Conservation (phyloP, 139 green algal species). For the Chlamydomonas sphaeroides region DNA sequence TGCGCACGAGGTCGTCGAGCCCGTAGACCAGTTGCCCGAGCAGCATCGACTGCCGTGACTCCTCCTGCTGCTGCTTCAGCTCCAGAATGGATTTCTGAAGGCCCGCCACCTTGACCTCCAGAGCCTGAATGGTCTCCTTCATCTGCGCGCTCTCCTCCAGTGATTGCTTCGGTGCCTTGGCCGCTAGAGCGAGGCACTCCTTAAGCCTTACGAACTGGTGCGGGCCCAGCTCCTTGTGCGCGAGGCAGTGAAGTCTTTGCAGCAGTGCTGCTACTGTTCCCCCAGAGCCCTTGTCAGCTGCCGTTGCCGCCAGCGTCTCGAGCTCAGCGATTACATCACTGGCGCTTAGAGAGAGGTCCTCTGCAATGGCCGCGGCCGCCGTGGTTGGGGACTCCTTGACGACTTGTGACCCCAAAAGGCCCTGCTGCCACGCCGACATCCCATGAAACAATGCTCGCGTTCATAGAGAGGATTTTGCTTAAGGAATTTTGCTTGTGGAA, state of each 20-base stretch:
- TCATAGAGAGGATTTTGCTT: no score
- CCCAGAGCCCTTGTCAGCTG: conserved; percentile 1
- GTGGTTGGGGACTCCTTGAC: no score
- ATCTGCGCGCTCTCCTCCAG: conserved; percentile 1
- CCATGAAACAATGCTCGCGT: no score
- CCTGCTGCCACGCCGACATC: no score
- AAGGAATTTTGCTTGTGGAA: no score
- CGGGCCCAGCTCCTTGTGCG: conserved; percentile 5
- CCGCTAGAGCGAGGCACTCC: background rate
- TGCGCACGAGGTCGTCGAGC: background rate
- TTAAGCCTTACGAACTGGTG: background rate
- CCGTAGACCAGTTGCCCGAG: background rate
- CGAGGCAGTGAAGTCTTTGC: background rate
- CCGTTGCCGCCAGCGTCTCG: no score
- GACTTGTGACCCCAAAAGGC: no score
- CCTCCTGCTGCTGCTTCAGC: background rate
- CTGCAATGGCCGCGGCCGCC: no score
- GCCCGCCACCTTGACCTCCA: background rate
- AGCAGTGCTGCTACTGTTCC: background rate
- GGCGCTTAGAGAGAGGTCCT: no score
- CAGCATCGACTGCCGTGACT: background rate
- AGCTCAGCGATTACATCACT: no score
- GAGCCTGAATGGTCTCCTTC: conserved; percentile 1
- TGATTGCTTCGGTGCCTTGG: background rate
- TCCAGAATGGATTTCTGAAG: background rate